phyloP scores from a whole-genome alignment of 352 stramenopile species.

The Sclerospora graminicola region DNA sequence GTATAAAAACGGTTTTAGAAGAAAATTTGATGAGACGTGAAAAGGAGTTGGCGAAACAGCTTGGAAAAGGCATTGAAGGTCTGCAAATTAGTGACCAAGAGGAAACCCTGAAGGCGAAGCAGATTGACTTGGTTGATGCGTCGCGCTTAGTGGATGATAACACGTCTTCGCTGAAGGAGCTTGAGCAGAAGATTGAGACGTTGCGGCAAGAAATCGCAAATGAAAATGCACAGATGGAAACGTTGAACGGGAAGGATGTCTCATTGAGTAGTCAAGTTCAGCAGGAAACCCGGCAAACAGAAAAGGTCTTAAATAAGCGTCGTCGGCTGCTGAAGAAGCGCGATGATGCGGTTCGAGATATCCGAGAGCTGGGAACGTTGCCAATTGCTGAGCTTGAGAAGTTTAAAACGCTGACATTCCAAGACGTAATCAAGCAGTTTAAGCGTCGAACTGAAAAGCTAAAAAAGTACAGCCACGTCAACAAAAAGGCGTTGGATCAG shows the following conservation, averaged over 20 bases:
- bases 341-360: slow-evolving; percentile 93
- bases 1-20: slow-evolving; percentile 83
- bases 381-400: slow-evolving; percentile 89
- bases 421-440: slow-evolving; percentile 91
- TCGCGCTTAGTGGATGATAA: slow-evolving; percentile 61
- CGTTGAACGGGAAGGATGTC: slow-evolving; percentile 46
- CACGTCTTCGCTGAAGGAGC: slow-evolving; percentile 37
- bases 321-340: slow-evolving; percentile 79
- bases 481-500: slow-evolving; percentile 99
- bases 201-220: slow-evolving; percentile 42
- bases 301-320: slow-evolving; percentile 78
- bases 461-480: slow-evolving; percentile 98
- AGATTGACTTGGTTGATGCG: slow-evolving; percentile 84
- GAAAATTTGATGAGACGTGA: slow-evolving; percentile 89
- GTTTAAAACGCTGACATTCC: slow-evolving; percentile 82
- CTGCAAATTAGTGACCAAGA: slow-evolving; percentile 50
- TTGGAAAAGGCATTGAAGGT: slow-evolving; percentile 55
- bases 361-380: slow-evolving; percentile 95
- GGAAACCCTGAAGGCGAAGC: slow-evolving; percentile 77
- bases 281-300: slow-evolving; percentile 60
- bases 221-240: slow-evolving; percentile 37
- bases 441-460: slow-evolving; percentile 93
- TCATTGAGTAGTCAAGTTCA: slow-evolving; percentile 77
- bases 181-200: slow-evolving; percentile 45
- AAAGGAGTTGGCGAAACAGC: slow-evolving; percentile 45